These are phyloP conservation scores for Scopulariopsis brevicaulis DNA, from an alignment of 2,329 filamentous ascomycete genomes.

Conservation along the genomic window DNA sequence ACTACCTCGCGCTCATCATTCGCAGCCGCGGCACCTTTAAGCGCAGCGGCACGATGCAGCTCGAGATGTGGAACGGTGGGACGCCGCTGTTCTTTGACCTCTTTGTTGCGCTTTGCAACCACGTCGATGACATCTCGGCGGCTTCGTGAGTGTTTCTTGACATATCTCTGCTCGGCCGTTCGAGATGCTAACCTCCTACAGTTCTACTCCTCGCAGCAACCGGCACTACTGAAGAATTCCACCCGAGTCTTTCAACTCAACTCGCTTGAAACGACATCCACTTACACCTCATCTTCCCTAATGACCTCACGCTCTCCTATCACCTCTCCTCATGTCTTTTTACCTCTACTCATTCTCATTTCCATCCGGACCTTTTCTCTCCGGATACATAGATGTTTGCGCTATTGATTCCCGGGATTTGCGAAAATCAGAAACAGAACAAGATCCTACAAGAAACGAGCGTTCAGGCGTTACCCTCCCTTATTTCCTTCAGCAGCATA, in stretches of 20 bases:
- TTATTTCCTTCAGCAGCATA: background rate
- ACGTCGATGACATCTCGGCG: constrained; percentile 71
- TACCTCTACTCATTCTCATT: background rate
- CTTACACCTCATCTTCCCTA: background rate
- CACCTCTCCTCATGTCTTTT: background rate
- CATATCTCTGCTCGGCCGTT: background rate
- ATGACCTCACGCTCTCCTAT: background rate
- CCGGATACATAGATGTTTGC: background rate
- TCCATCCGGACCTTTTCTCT: background rate
- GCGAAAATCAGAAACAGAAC: constrained; percentile 1
- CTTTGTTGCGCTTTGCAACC: constrained; percentile 97
- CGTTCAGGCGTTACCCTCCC: background rate
- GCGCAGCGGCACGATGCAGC: constrained; percentile 96
- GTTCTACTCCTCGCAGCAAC: constrained; percentile 4
- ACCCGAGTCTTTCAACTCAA: background rate
- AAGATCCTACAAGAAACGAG: background rate
- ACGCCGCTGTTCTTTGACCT: constrained; percentile 94
- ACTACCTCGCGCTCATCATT: constrained; percentile 96
- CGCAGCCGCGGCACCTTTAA: constrained; percentile 96
- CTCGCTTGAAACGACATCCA: background rate
- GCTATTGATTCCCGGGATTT: background rate
- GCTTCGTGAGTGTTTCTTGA: background rate
- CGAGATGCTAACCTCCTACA: background rate
- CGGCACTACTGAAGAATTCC: background rate
- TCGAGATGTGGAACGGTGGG: constrained; percentile 90